A percentile compares a stretch with the other conserved stretches of the same genome.
Conservation (phyloP, 768 basidiomycete genomes). For the Tylopilus sp. region DNA sequence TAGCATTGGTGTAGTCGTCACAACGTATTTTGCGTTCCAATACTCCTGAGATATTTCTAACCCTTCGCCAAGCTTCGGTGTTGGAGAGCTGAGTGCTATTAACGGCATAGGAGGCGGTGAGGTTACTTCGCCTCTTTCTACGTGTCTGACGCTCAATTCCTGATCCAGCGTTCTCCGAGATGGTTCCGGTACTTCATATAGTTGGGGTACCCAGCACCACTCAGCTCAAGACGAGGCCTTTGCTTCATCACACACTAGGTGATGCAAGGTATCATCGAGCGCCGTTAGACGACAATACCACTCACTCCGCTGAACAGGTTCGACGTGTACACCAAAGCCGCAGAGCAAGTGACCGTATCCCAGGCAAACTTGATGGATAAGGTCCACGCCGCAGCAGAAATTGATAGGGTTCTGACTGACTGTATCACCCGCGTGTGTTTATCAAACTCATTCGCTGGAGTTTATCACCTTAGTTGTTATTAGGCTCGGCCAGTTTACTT, state of each 20-base stretch:
- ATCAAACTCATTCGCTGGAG: not conserved
- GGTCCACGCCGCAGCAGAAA: constrained; percentile 57
- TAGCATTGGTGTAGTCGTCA: constrained; percentile 68
- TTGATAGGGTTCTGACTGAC: constrained; percentile 75
- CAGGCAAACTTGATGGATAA: constrained; percentile 58
- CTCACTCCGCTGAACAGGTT: constrained; percentile 43
- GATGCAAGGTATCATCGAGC: constrained; percentile 55
- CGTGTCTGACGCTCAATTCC: not conserved
- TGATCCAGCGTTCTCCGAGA: constrained; percentile 69
- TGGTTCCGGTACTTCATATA: constrained; percentile 86
- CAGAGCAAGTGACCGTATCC: constrained; percentile 68
- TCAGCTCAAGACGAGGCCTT: constrained; percentile 66
- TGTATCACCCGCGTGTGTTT: constrained; percentile 53
- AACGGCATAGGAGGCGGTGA: constrained; percentile 78
- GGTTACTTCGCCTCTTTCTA: constrained; percentile 1
- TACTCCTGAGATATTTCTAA: not conserved
- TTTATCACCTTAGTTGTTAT: not conserved
- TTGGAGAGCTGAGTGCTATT: constrained; percentile 88
- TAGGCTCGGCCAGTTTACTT: constrained; percentile 87
- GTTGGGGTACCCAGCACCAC: constrained; percentile 77
- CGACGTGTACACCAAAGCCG: constrained; percentile 75
- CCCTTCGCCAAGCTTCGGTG: constrained; percentile 62
- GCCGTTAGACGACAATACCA: not conserved
- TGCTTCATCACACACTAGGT: constrained; percentile 88
- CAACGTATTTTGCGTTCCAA: constrained; percentile 51